Evolutionary conservation across 352 stramenopile genomes (phyloP).

Genomic region (Pilasporangium apinafurcum): DNA sequence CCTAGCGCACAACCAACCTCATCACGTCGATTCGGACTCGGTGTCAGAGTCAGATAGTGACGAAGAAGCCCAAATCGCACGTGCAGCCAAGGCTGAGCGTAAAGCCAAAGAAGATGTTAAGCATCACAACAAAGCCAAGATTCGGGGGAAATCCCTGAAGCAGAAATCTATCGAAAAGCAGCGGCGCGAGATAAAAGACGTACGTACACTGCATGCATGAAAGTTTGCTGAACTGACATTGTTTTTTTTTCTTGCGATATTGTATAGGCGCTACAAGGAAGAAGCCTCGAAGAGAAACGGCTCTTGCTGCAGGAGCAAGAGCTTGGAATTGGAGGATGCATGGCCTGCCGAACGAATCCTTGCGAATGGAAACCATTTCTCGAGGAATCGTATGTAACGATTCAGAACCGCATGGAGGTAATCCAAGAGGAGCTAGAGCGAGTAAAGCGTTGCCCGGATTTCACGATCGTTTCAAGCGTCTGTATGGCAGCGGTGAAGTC

Average conservation of each 20-base stretch:
- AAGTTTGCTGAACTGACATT: neutral
- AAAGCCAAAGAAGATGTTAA: constrained; percentile 23
- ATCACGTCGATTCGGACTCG: constrained; percentile 7
- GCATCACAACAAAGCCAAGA: constrained; percentile 20
- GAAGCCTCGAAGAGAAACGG: constrained; percentile 59
- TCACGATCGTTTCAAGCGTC: constrained; percentile 40
- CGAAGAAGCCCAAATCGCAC: constrained; percentile 57
- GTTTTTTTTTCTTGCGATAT: neutral
- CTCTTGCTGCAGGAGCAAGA: constrained; percentile 56
- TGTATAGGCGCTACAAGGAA: constrained; percentile 37
- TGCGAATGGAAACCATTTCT: constrained; percentile 64
- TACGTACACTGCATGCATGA: constrained; percentile 5
- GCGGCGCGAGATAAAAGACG: constrained; percentile 68
- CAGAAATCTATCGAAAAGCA: constrained; percentile 65
- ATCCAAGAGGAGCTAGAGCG: constrained; percentile 66
- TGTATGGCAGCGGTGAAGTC: constrained; percentile 64
- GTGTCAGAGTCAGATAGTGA: constrained; percentile 69
- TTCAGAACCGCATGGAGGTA: constrained; percentile 51
- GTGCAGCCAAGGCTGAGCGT: constrained; percentile 29
- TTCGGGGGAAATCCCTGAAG: constrained; percentile 45
- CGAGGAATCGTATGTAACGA: constrained; percentile 35
- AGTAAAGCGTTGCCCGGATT: constrained; percentile 49
- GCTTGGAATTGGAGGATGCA: constrained; percentile 68
- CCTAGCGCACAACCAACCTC: neutral
- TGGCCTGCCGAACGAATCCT: constrained; percentile 72